Base-by-base conservation (phyloP, 495 filamentous ascomycete species). In the Talaromyces stipitatus region DNA sequence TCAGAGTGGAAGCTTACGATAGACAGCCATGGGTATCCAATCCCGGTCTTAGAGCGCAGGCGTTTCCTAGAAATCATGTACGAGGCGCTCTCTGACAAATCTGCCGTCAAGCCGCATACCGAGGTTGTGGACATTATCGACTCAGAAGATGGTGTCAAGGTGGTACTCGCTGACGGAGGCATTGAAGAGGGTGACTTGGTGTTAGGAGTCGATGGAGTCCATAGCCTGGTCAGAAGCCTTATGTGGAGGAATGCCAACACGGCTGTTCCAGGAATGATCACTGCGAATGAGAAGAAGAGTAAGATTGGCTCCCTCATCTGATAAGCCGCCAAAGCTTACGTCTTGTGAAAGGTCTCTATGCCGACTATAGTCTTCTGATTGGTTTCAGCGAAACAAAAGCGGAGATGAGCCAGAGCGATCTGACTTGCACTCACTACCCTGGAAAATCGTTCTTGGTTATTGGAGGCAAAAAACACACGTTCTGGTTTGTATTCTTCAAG, bases 161-260 rank as follows among this genome's bases (percentile, higher is more conserved):
- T 59, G 0, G 48, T 46, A 2, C 62, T 57, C 18, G 48, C 47
- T 10, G 64, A 66, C 59, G 78, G 78, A 1, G 69, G 60, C 3
- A 28, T 60, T 0, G 72, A 66, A 32, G 46, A 61, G 4, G 79
- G 78, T 0, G 68, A 76, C 30, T 50, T 80, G 14, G 57, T 81
- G 6, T 61, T 79, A 4, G 79, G 77, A 0, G 69, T 67, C 9
- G 80, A 82, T 57, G 80, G 79, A 1, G 73, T 78, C 18, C 66
- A 76, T 56, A 79, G 77, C 62, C 67, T 61, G 43, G 72, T 72
- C 9, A 63, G 76, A 12, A 50, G 62, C 27, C 60, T 74, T 38
- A 75, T 82, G 70, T 29, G 28, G 28, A 3, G 28, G 9, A 29
- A 29, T 29, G 28, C 28, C 9, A 29, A 29, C 9, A 8, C 28